phyloP scores from a whole-genome alignment of 305 asterid genomes.

The Solanum aculeatissimum region DNA sequence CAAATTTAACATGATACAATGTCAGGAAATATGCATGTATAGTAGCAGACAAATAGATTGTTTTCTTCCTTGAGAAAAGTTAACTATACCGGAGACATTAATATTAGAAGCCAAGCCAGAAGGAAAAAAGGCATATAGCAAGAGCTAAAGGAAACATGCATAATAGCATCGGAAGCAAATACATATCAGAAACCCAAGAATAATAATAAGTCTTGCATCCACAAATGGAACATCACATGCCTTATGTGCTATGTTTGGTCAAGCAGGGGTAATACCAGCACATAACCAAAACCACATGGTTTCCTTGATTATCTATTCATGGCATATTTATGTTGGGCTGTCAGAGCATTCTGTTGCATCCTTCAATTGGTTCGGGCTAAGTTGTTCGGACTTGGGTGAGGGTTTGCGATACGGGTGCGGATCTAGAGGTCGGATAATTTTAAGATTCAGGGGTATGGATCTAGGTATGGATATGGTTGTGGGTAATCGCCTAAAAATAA shows the following conservation, averaged over 20 bases:
- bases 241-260: neutral
- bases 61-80: neutral
- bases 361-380: neutral
- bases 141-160: neutral
- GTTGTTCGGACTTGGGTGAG: neutral
- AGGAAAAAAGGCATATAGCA: neutral
- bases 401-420: too few species aligned
- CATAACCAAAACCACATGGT: neutral
- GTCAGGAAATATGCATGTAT: slow-evolving; percentile 1
- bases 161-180: neutral
- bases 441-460: neutral
- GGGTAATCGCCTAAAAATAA: neutral
- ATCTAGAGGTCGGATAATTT: neutral
- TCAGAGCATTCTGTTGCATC: neutral
- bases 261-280: neutral
- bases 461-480: neutral
- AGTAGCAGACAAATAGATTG: neutral
- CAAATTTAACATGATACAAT: slow-evolving; percentile 6
- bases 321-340: neutral
- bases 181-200: neutral
- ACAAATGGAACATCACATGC: neutral
- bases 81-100: neutral
- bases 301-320: neutral
- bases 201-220: neutral
- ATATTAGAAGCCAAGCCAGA: neutral